A percentile compares a stretch with the other conserved stretches of the same genome.
phyloP scores from a whole-genome alignment of 164 flowering plant species.

The Magnolia kwangsiensis region DNA sequence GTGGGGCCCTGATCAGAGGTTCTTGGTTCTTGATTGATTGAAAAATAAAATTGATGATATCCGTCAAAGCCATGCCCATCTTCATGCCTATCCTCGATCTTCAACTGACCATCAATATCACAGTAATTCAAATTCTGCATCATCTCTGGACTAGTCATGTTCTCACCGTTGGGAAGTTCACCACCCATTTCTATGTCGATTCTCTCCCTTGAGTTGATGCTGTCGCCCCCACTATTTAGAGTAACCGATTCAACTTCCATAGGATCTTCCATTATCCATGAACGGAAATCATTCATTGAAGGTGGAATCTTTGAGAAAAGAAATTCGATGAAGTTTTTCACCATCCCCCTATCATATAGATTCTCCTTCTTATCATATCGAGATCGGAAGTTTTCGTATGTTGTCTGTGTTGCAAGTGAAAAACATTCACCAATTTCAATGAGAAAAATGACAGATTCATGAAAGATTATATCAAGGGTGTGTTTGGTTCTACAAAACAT shows the following conservation, averaged over 20 bases:
- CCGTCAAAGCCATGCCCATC: slow-evolving; percentile 16
- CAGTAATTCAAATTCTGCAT: slow-evolving; percentile 55
- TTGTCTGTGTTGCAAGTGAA: slow-evolving; percentile 49
- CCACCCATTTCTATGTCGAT: slow-evolving; percentile 66
- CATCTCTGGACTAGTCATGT: slow-evolving; percentile 51
- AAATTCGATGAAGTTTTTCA: slow-evolving; percentile 46
- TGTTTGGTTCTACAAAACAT: no score
- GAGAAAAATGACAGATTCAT: no score
- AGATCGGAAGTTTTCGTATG: slow-evolving; percentile 90
- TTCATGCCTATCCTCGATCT: slow-evolving; percentile 36
- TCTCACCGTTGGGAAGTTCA: slow-evolving; percentile 28
- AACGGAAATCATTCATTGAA: slow-evolving; percentile 57
- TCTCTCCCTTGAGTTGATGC: slow-evolving; percentile 44
- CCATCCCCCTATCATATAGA: slow-evolving; percentile 56
- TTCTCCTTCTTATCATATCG: slow-evolving; percentile 90
- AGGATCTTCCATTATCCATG: slow-evolving; percentile 40
- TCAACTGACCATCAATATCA: slow-evolving; percentile 47
- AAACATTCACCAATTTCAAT: no score
- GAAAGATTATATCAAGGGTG: no score
- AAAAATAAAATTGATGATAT: slow-evolving; percentile 29
- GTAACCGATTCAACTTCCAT: slow-evolving; percentile 16
- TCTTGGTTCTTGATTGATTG: slow-evolving; percentile 20
- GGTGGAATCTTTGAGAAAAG: slow-evolving; percentile 59
- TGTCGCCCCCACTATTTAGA: slow-evolving; percentile 28
- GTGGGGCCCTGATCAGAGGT: slow-evolving; percentile 12